Conservation (phyloP, 176 grass and related monocot species). For the Thinopyrum elongatum region DNA sequence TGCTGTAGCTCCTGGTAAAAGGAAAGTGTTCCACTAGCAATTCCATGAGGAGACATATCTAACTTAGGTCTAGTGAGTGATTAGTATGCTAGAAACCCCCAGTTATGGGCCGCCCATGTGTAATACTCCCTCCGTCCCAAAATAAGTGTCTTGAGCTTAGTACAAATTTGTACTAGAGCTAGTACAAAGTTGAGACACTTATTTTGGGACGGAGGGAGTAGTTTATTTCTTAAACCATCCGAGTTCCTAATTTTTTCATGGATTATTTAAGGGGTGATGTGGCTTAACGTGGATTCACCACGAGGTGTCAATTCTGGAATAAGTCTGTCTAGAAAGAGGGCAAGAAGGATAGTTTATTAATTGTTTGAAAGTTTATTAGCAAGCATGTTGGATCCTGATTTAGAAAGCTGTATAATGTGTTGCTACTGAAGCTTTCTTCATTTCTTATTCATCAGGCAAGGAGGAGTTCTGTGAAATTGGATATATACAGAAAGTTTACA, state of each 20-base stretch:
- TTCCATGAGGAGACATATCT: slow-evolving; percentile 3
- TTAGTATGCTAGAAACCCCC: background rate
- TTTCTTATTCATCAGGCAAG: slow-evolving; percentile 60
- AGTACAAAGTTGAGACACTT: no score
- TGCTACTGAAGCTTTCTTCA: slow-evolving; percentile 11
- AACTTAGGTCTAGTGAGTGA: slow-evolving; percentile 2
- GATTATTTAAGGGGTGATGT: no score
- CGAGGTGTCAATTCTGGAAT: background rate
- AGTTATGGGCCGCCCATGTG: background rate
- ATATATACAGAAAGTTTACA: slow-evolving; percentile 95
- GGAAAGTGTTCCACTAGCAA: background rate
- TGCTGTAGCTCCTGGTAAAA: background rate
- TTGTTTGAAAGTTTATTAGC: slow-evolving; percentile 1
- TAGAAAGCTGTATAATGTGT: background rate
- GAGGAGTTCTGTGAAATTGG: slow-evolving; percentile 89
- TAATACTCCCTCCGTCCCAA: no score
- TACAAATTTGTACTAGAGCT: no score
- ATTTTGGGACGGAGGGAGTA: no score
- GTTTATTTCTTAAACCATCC: background rate
- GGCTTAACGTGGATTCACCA: background rate
- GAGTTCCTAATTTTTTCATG: background rate
- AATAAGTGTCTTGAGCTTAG: no score
- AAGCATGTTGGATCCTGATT: slow-evolving; percentile 19
- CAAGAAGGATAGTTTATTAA: slow-evolving; percentile 1
- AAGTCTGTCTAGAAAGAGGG: background rate